These are phyloP conservation scores for Micractinium conductrix DNA, from an alignment of 139 green algal genomes.

Conservation along the genomic window DNA sequence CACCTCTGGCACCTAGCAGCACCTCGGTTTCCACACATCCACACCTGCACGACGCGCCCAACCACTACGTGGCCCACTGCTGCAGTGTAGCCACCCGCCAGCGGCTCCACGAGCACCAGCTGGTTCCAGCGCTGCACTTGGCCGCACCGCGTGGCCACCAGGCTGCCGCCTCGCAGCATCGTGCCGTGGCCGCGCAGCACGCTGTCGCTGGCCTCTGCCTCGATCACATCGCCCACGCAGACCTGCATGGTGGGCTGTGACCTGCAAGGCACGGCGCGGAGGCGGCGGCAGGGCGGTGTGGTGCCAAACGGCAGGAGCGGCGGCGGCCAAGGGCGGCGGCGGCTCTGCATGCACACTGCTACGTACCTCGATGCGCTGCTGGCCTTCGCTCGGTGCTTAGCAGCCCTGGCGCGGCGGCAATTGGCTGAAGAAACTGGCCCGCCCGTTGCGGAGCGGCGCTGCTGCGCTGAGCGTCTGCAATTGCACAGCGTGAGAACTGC, in stretches of 20 bases:
- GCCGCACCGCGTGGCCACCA: conserved; percentile 19
- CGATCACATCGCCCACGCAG: background rate
- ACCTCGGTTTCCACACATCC: too few relatives aligned
- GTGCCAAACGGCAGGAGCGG: too few relatives aligned
- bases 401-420: too few relatives aligned
- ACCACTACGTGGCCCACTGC: conserved; percentile 21
- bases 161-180: background rate
- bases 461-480: too few relatives aligned
- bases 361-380: too few relatives aligned
- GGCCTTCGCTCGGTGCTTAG: too few relatives aligned
- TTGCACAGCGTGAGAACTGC: too few relatives aligned
- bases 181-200: conserved; percentile 17
- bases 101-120: conserved; percentile 12
- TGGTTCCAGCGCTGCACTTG: conserved; percentile 9
- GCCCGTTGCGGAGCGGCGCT: too few relatives aligned
- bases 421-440: too few relatives aligned
- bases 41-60: conserved; percentile 3
- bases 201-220: background rate
- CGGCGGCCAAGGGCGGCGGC: too few relatives aligned
- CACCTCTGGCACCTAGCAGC: too few relatives aligned
- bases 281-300: background rate
- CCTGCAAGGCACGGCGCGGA: background rate
- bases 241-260: background rate
- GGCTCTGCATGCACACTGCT: too few relatives aligned
- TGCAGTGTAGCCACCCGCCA: background rate